These are phyloP conservation scores for Macrocybe sp. DNA, from an alignment of 1,284 basidiomycete genomes.

Conservation along the genomic window DNA sequence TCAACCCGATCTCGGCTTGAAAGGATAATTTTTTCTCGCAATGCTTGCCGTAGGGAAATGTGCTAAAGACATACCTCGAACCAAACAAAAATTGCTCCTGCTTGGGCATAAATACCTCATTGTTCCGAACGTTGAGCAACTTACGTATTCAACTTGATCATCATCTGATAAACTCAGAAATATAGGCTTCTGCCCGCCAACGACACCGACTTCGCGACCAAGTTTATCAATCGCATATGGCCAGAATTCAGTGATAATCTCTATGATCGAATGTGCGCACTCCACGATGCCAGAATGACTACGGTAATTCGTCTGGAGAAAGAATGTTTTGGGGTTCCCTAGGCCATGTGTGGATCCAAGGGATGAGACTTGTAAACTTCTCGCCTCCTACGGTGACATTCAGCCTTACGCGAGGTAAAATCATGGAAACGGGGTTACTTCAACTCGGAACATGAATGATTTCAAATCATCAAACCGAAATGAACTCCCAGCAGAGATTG, in stretches of 20 bases:
- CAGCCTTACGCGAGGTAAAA: not conserved
- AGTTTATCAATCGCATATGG: conserved; percentile 61
- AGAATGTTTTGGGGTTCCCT: conserved; percentile 42
- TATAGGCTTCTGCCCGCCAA: conserved; percentile 55
- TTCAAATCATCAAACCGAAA: conserved; percentile 73
- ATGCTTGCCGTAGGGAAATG: no score
- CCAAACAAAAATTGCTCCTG: conserved; percentile 53
- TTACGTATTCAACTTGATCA: conserved; percentile 39
- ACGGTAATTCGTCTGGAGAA: conserved; percentile 62
- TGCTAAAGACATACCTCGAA: conserved; percentile 22
- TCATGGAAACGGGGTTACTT: conserved; percentile 33
- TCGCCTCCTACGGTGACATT: not conserved
- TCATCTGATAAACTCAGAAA: conserved; percentile 55
- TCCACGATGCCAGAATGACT: conserved; percentile 71
- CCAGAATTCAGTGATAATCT: conserved; percentile 61
- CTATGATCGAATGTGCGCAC: conserved; percentile 59
- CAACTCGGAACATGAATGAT: conserved; percentile 54
- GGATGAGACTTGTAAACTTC: not conserved
- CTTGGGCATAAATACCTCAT: no score
- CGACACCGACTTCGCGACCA: conserved; percentile 50
- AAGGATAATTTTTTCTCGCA: no score
- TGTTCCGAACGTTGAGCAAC: no score
- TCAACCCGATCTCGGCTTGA: conserved; percentile 45
- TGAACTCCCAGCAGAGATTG: conserved; percentile 66
- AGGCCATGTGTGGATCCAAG: not conserved